Base-by-base conservation (phyloP, 306 rosid species). In the Arachis hypogaea region DNA sequence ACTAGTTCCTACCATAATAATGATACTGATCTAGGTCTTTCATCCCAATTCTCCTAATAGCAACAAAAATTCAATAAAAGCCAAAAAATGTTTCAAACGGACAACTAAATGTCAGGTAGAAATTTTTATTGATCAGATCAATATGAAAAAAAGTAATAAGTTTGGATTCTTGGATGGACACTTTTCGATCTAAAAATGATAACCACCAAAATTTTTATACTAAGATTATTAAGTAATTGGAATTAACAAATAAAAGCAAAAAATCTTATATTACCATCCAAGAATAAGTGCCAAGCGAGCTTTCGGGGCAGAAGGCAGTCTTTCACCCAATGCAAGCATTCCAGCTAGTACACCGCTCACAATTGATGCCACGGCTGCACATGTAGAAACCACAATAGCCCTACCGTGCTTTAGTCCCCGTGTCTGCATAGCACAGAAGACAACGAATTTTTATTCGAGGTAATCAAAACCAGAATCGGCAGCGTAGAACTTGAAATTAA, bases 291-390 rank as follows among this genome's bases (percentile, higher is more conserved):
- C 70, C 16, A 89, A 57, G 63, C 93, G 90, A 74, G 93, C 97
- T 36, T 85, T 89, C 52, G 97, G 93, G 0, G 93, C 88, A 10
- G 93, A 83, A 30, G 97, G 97, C 80, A 92, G 88, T 69, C 86
- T 77, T 77, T 92, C 96, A 38, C 97, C 97, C 83, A 92, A 81
- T 46, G 97, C 97, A 82, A 92, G 85, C 96, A 92, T 92, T 72
- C 97, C 97, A 72, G 96, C 96, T 76, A 89, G 86, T 11, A 88
- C 97, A 74, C 96, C 93, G 22, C 90, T 92, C 68, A 92, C 80
- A 72, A 92, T 92, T 73, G 97, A 92, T 59, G 97, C 97, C 75
- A 92, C 96, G 33, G 97, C 93, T 59, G 93, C 93, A 81, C 96
- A 89, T 40, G 97, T 92, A 44, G 97, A 89, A 63, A 92, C 87